Percentiles rank a stretch among this genome's conserved stretches.
Evolutionary conservation across 441 rosid species (phyloP).

Genomic region (Adansonia gregorii): DNA sequence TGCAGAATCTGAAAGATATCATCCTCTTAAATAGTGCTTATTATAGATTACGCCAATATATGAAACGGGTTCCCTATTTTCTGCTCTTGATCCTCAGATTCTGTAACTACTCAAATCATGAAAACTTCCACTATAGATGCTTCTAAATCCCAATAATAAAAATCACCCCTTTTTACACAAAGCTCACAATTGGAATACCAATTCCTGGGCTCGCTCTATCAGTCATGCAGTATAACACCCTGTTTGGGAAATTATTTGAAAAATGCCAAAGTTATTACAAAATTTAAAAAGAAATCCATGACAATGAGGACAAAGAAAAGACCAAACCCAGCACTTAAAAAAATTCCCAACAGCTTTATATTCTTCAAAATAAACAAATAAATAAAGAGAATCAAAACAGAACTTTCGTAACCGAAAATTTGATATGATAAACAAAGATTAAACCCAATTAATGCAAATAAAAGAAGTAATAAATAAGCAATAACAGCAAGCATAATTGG

Average conservation of each 20-base stretch:
- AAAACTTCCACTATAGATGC: slow-evolving; percentile 14
- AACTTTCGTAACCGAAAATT: slow-evolving; percentile 32
- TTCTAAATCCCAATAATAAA: slow-evolving; percentile 15
- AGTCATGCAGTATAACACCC: slow-evolving; percentile 9
- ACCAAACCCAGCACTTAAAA: slow-evolving; percentile 32
- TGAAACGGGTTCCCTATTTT: slow-evolving; percentile 23
- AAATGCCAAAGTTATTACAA: slow-evolving; percentile 4
- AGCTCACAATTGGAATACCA: slow-evolving; percentile 26
- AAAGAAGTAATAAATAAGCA: slow-evolving; percentile 9
- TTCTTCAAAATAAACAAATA: slow-evolving; percentile 20
- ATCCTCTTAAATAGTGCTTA: slow-evolving; percentile 25
- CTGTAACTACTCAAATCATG: slow-evolving; percentile 24
- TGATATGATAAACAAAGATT: neutral
- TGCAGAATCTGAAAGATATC: slow-evolving; percentile 20
- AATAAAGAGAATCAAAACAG: slow-evolving; percentile 14
- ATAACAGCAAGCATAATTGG: slow-evolving; percentile 25
- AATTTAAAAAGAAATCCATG: neutral
- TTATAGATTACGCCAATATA: slow-evolving; percentile 16
- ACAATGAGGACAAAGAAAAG: slow-evolving; percentile 22
- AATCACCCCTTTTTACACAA: slow-evolving; percentile 17
- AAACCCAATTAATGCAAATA: slow-evolving; percentile 23
- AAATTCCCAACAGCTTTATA: slow-evolving; percentile 23
- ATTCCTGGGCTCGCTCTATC: neutral
- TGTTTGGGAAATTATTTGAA: slow-evolving; percentile 20
- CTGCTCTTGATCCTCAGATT: slow-evolving; percentile 29